phyloP scores from a whole-genome alignment of 2,329 filamentous ascomycete genomes.

The Pyrenophora seminiperda region DNA sequence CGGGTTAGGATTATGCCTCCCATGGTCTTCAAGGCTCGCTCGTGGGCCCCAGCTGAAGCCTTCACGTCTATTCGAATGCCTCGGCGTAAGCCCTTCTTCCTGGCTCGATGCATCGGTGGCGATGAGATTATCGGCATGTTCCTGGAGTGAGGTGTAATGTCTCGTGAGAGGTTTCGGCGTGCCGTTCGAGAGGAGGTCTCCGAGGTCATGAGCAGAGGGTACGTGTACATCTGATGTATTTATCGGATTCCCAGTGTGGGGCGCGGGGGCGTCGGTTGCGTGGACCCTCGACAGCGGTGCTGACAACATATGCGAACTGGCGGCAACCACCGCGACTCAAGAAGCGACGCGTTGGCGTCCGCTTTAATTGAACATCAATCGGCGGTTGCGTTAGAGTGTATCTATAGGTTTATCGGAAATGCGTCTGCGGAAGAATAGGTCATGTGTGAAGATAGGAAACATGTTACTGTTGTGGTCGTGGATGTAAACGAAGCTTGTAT shows the following conservation, averaged over 20 bases:
- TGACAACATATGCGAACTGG: slow-evolving; percentile 21
- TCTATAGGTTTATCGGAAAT: slow-evolving; percentile 7
- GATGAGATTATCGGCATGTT: slow-evolving; percentile 31
- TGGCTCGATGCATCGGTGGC: slow-evolving; percentile 1
- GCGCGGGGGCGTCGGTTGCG: slow-evolving; percentile 10
- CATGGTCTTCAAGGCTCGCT: slow-evolving; percentile 10
- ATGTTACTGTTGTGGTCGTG: slow-evolving; percentile 18
- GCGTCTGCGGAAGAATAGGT: slow-evolving; percentile 5
- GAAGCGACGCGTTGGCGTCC: slow-evolving; percentile 14
- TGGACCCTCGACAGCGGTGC: slow-evolving; percentile 7
- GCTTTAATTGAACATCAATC: slow-evolving; percentile 20
- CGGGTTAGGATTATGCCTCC: slow-evolving; percentile 14
- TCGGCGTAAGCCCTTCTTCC: slow-evolving; percentile 18
- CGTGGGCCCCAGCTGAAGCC: slow-evolving; percentile 33
- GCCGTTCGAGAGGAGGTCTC: neutral
- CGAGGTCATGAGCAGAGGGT: slow-evolving; percentile 8
- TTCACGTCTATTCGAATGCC: slow-evolving; percentile 29
- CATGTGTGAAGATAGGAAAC: slow-evolving; percentile 6
- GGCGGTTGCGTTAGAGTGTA: neutral
- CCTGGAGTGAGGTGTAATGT: slow-evolving; percentile 33
- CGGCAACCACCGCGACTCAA: slow-evolving; percentile 14
- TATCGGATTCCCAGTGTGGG: slow-evolving; percentile 4
- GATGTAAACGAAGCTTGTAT: slow-evolving; percentile 16
- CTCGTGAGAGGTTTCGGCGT: slow-evolving; percentile 14
- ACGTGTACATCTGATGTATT: slow-evolving; percentile 4